A percentile compares a stretch with the other conserved stretches of the same genome.
Evolutionary conservation across 805 yeast genomes (phyloP).

Genomic region (Isabelozyma heimii): DNA sequence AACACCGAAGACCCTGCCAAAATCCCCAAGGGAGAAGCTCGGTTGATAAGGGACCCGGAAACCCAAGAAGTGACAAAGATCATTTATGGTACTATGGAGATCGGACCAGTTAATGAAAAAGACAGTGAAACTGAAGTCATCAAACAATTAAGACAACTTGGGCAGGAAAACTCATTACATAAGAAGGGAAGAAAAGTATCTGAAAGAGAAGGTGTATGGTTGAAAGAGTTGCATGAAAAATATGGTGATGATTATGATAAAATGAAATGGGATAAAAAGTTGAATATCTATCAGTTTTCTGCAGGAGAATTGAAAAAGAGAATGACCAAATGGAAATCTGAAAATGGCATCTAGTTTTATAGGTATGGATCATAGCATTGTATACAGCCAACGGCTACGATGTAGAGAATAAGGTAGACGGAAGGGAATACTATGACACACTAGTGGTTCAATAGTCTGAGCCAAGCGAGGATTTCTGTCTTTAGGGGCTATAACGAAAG

Average conservation of each 20-base stretch:
- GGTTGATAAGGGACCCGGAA: conserved; percentile 65
- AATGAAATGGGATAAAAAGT: conserved; percentile 89
- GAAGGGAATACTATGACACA: no score
- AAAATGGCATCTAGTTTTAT: conserved; percentile 21
- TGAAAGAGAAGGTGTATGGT: conserved; percentile 76
- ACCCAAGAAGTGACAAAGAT: conserved; percentile 63
- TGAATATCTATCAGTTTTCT: conserved; percentile 79
- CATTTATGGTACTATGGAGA: conserved; percentile 66
- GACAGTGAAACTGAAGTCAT: conserved; percentile 55
- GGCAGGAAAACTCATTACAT: conserved; percentile 43
- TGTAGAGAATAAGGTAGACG: no score
- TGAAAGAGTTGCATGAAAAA: conserved; percentile 58
- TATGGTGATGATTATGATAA: conserved; percentile 85
- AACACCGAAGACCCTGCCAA: conserved; percentile 52
- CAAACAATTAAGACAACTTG: conserved; percentile 58
- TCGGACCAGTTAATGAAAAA: conserved; percentile 15
- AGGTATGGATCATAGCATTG: neutral
- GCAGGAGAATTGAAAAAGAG: conserved; percentile 81
- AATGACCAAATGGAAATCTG: conserved; percentile 65
- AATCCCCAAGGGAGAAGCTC: conserved; percentile 77
- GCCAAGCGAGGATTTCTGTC: no score
- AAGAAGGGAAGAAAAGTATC: conserved; percentile 56
- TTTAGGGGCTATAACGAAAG: no score
- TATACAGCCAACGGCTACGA: neutral
- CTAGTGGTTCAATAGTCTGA: no score